Evolutionary conservation across 2,329 filamentous ascomycete species (phyloP).

Genomic region (Dryadomyces quercivorus): DNA sequence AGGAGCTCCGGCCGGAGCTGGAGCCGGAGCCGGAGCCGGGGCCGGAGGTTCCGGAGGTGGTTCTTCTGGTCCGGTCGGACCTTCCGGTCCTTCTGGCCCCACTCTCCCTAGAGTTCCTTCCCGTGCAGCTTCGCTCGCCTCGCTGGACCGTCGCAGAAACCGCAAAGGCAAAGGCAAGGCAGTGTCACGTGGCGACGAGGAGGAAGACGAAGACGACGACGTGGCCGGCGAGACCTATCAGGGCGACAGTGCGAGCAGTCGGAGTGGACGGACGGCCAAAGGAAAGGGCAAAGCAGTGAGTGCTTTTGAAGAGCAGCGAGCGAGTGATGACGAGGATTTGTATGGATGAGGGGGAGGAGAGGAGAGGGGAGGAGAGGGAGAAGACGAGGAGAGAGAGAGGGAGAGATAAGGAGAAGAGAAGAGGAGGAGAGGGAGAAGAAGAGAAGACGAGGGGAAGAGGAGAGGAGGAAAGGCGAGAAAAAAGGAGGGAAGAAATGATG

Average conservation of each 20-base stretch:
- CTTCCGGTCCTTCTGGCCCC: too few relatives aligned
- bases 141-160: neutral
- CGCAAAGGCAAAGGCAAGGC: slow-evolving; percentile 24
- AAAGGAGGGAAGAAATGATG: neutral
- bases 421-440: too few relatives aligned
- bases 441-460: too few relatives aligned
- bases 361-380: neutral
- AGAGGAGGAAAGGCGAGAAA: too few relatives aligned
- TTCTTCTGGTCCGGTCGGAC: too few relatives aligned
- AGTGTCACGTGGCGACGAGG: slow-evolving; percentile 19
- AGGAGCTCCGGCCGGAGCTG: slow-evolving; percentile 13
- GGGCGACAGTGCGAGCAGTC: neutral
- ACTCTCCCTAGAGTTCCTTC: too few relatives aligned
- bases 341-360: slow-evolving; percentile 33
- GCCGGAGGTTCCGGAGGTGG: too few relatives aligned
- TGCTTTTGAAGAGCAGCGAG: slow-evolving; percentile 38
- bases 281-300: slow-evolving; percentile 35
- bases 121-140: neutral
- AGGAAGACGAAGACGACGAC: slow-evolving; percentile 17
- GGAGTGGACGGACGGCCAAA: neutral
- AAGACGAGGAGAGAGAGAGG: too few relatives aligned
- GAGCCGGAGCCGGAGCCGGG: slow-evolving; percentile 15
- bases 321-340: slow-evolving; percentile 43
- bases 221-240: slow-evolving; percentile 11
- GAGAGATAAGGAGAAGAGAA: too few relatives aligned